Evolutionary conservation across 2,329 filamentous ascomycete species (phyloP), one percentile per base, ranked within the genome.

Genomic region (Nannizzia gypsea): DNA sequence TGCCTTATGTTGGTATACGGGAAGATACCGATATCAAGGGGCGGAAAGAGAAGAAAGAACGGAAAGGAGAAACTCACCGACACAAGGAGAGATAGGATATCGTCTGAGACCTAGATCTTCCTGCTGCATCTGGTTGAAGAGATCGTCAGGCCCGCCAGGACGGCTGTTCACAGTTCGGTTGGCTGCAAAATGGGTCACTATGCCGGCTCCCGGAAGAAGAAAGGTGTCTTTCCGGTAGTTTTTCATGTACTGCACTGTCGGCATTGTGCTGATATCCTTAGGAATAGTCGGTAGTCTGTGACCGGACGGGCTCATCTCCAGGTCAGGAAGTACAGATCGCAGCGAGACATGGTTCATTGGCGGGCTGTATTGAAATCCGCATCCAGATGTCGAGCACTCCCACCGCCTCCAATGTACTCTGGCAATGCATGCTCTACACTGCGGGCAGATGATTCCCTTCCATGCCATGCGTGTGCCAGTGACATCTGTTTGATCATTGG

Each of bases 401-500:
- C 85, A 89, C 1, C 78, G 77, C 3, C 71, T 72, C 84, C 86
- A 90, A 24, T 77, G 70, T 13, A 79, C 74, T 0, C 87, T 78
- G 1, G 82, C 77, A 46, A 78, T 83, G 65, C 86, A 88, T 44
- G 81, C 78, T 0, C 76, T 73, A 63, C 88, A 90, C 1, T 72
- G 61, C 0, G 82, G 83, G 64, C 88, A 91, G 1, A 87, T 81
- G 54, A 89, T 81, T 0, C 87, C 87, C 57, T 76, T 75, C 66
- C 82, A 85, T 60, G 80, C 82, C 6, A 75, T 69, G 2, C 74
- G 72, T 9, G 81, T 78, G 0, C 80, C 78, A 2, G 81, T 78
- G 3, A 73, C 66, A 0, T 73, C 69, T 13, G 73, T 72, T 0
- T 70, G 64, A 1, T 72, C 66, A 9, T 71, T 64, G 3, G 70